Base-by-base conservation (phyloP, 352 stramenopile species). In the Globisporangium cederbergense region DNA sequence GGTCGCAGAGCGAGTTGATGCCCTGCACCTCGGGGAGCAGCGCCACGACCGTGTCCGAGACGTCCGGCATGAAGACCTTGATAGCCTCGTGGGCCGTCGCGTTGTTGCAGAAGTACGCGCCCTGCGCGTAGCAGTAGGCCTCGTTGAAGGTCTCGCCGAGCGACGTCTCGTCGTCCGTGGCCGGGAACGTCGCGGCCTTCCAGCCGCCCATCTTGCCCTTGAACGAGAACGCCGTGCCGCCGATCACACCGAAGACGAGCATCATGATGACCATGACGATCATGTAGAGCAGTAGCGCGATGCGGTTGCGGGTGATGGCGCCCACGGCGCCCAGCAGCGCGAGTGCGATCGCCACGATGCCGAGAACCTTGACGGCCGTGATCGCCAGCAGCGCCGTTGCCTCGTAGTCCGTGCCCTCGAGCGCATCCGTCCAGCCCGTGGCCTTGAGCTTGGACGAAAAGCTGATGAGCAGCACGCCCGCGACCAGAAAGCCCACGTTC, bases 91-190 rank as follows among this genome's bases (percentile, higher is more conserved):
- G 60, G 1, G 81, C 74, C n/a, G 74, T 88, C 32, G 84, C 84
- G 42, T 86, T 83, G 70, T 93, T 96, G 70, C 87, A 96, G 53
- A 86, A 89, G 65, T 89, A 92, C 49, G 86, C 87, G 28, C 84
- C 85, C 50, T 94, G 83, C 0, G 83, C 83, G 63, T 90, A 96
- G 73, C 87, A 96, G 66, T 96, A 96, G 53, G 85, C 73, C 57
- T 93, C 69, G 55, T 93, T 93, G 47, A 96, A 93, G 14, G 80
- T 86, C 46, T 67, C 65, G 1, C 78, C 81, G 63, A 96, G 70
- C n/a, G 78, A 73, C 32, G 64, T 76, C 71, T 96, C 87, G 16
- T 74, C 64, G 1, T 75, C 59, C 0, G 75, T 72, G 8, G 76
- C 83, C 2, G 85, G 87, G 71, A 88, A 96, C 40, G 62, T 49